Base-by-base conservation (phyloP, 1,284 basidiomycete species). In the Melampsora abietis-canadensis region DNA sequence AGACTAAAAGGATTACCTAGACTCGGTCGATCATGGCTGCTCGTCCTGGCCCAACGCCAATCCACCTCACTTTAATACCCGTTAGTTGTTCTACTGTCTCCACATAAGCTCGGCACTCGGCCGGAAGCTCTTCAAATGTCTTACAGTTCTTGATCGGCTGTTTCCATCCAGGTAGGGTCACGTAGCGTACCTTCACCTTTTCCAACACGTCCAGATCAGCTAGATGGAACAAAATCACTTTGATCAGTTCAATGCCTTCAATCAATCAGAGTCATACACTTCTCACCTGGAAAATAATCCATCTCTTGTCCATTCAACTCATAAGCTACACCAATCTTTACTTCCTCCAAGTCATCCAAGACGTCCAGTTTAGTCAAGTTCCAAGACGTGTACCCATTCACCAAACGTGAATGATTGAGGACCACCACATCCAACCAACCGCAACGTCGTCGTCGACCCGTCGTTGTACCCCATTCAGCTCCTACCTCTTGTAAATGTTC, bases 121-220 rank as follows among this genome's bases (percentile, higher is more conserved):
- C 87, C 0, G 96, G 95, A 27, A 99, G 85, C 24, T 87, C 88
- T n/a, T 89, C 88, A 81, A 89, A 96, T 65, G 84, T 85, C 62
- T 82, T 88, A 76, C 85, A 84, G 1, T 86, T 82, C 67, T 87
- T 86, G 80, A 98, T 98, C 72, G 90, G 87, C 8, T 86, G 84
- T 83, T 94, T 86, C 96, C 96, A 99, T 51, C 96, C 96, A 3
- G 93, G 90, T 6, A 98, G 83, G 1, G 92, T 94, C 78, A 89
- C 88, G 84, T 98, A 98, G 77, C 88, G 86, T 62, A 98, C 95
- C 75, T 92, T 87, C 24, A 95, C 92, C 77, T 87, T 85, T 24
- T 87, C 88, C 24, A 97, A 86, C 46, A 89, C 82, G 77, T 92
- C 92, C 61, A 98, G 86, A 83, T 97, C 89, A 77, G 94, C 94